These are phyloP conservation scores for Phytophthora europaea DNA, from an alignment of 352 stramenopile species.

Conservation along the genomic window DNA sequence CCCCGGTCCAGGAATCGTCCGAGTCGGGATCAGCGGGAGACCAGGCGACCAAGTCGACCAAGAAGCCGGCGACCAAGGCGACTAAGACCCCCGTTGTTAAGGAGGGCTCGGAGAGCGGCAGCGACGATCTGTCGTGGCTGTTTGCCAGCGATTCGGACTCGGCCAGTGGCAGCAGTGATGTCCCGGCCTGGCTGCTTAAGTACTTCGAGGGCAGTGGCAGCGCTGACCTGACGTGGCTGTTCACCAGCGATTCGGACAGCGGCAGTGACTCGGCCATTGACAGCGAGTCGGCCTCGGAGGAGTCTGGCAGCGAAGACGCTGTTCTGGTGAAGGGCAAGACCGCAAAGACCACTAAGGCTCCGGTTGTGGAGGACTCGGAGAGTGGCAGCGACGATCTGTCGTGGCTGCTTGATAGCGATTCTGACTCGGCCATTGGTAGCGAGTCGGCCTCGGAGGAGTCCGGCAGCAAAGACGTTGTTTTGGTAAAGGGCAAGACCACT, in stretches of 20 bases:
- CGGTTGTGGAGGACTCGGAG: neutral
- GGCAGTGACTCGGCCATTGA: neutral
- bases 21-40: neutral
- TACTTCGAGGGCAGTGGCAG: neutral
- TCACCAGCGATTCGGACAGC: constrained; percentile 10
- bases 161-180: neutral
- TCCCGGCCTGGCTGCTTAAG: neutral
- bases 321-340: constrained; percentile 12
- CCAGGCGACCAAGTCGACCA: neutral
- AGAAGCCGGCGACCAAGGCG: neutral
- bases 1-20: neutral
- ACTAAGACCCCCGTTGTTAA: constrained; percentile 1
- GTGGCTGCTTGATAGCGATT: constrained; percentile 15
- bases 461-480: constrained; percentile 9
- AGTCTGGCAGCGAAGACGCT: constrained; percentile 17
- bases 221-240: constrained; percentile 10
- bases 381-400: neutral
- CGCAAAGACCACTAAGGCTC: constrained; percentile 6
- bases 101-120: neutral
- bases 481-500: constrained; percentile 14
- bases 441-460: neutral
- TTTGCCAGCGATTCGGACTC: neutral
- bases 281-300: neutral
- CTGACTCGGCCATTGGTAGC: neutral
- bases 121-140: constrained; percentile 1